Evolutionary conservation across 164 flowering plant genomes (phyloP), one percentile per base, ranked within the genome.

Genomic region (Akebia trifoliata): DNA sequence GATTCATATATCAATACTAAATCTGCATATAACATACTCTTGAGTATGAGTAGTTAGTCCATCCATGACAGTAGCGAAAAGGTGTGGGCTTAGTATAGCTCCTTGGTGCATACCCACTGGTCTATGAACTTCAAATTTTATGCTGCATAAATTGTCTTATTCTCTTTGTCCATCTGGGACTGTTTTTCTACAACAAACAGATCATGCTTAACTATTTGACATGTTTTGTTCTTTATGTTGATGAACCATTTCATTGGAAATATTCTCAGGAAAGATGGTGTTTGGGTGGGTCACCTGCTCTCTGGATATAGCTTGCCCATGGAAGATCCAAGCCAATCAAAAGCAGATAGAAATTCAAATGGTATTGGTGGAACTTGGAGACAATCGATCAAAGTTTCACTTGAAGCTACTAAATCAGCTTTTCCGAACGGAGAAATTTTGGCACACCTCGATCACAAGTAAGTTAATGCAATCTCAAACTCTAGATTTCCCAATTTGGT

Each of bases 381-480:
- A 64, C 55, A 86, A 64, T 57, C 98, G 26, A 85, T 89, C 38
- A 76, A 70, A 74, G 91, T 68, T 44, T 80, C 89, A 57, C 78
- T 28, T 68, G 86, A 89, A 44, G 83, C 86, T 50, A 92, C 96
- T 17, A 65, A 50, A 71, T 63, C 71, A 45, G 87, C 93, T 63
- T 92, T 92, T 58, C 98, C 98, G 1, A 87, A 85, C 11, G 98
- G 95, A 8, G 86, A 86, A 64, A 62, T 92, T 63, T 6, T 89
- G 25, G 98, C 96, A 32, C 98, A 92, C 69, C 84, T 92, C 52
- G 96, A 92, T 75, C 89, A 89, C 25, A 92, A 89, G 98, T 91
- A 68, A 79, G 92, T 66, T 24, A 2, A 37, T 10, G 8, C 2
- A 37, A 4, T 30, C 15, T 2, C 1, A 21, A 5, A n/a, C n/a